Evolutionary conservation across 108 stramenopile species (phyloP).

Genomic region (Fistulifera pelliculosa): DNA sequence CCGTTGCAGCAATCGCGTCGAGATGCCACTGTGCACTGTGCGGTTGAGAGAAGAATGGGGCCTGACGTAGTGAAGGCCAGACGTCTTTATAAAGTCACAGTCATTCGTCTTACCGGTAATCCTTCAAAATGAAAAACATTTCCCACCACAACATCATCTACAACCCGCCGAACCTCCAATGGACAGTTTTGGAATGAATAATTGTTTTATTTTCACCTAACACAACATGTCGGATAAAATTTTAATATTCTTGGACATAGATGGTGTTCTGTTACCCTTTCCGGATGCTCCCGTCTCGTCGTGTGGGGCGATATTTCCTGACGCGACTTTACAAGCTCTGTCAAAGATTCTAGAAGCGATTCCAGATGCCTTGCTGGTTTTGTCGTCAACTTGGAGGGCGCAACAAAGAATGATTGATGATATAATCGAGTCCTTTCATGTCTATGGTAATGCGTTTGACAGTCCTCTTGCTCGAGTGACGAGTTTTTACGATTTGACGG

Average conservation of each 20-base stretch:
- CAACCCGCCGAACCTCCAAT: too few relatives aligned
- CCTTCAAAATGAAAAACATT: too few relatives aligned
- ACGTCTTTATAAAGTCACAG: too few relatives aligned
- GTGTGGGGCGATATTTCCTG: conserved; percentile 38
- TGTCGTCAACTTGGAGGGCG: conserved; percentile 63
- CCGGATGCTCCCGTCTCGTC: conserved; percentile 4
- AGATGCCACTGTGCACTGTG: too few relatives aligned
- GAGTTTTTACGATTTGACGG: conserved; percentile 44
- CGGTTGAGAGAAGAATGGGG: too few relatives aligned
- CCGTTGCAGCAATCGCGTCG: too few relatives aligned
- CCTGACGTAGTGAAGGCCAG: too few relatives aligned
- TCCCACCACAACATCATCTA: too few relatives aligned
- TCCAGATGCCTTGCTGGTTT: conserved; percentile 19
- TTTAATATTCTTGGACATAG: conserved; percentile 65
- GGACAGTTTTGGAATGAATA: too few relatives aligned
- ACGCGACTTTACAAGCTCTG: conserved; percentile 34
- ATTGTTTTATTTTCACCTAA: too few relatives aligned
- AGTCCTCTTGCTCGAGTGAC: conserved; percentile 8
- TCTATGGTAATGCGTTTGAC: conserved; percentile 11
- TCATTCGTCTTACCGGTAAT: too few relatives aligned
- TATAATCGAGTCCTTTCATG: conserved; percentile 37
- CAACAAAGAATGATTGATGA: conserved; percentile 35
- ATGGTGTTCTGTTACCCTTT: conserved; percentile 71
- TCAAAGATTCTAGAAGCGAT: conserved; percentile 17
- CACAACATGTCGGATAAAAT: not conserved